These are phyloP conservation scores for Sporisorium graminicola DNA, from an alignment of 1,284 basidiomycete genomes.

Conservation along the genomic window DNA sequence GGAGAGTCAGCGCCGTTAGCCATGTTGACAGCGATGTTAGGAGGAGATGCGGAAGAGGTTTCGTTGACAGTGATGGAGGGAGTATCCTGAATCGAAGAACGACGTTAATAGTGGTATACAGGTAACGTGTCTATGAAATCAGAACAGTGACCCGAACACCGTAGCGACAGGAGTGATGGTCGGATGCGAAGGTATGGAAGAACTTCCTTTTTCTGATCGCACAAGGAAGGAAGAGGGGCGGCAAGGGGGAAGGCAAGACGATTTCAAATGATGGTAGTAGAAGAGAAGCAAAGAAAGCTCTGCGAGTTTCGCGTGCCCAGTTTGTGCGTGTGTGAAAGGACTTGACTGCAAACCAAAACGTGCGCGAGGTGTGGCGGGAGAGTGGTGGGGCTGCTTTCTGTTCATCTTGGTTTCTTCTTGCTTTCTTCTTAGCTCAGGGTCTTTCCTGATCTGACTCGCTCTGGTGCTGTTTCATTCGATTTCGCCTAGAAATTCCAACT, in stretches of 20 bases:
- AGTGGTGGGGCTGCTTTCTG: background rate
- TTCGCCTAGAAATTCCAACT: background rate
- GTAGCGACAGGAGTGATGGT: constrained; percentile 15
- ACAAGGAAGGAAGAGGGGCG: background rate
- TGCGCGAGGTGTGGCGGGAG: background rate
- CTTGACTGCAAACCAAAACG: background rate
- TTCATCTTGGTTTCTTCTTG: background rate
- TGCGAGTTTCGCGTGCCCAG: background rate
- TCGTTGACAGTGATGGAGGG: constrained; percentile 21
- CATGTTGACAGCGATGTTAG: constrained; percentile 13
- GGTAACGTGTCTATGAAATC: constrained; percentile 41
- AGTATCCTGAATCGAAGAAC: constrained; percentile 43
- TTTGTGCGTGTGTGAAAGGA: constrained; percentile 5
- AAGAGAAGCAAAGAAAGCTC: background rate
- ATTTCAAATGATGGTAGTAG: background rate
- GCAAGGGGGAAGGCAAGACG: background rate
- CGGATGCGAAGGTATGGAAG: background rate
- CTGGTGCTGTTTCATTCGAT: background rate
- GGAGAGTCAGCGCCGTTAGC: constrained; percentile 26
- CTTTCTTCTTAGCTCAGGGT: constrained; percentile 16
- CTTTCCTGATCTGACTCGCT: background rate
- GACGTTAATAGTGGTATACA: constrained; percentile 20
- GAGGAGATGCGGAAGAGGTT: background rate
- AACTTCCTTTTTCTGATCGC: constrained; percentile 7
- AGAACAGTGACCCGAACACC: constrained; percentile 52